Conservation (phyloP, 1,139 yeast species). For the Protomyces arabidopsidicola region DNA sequence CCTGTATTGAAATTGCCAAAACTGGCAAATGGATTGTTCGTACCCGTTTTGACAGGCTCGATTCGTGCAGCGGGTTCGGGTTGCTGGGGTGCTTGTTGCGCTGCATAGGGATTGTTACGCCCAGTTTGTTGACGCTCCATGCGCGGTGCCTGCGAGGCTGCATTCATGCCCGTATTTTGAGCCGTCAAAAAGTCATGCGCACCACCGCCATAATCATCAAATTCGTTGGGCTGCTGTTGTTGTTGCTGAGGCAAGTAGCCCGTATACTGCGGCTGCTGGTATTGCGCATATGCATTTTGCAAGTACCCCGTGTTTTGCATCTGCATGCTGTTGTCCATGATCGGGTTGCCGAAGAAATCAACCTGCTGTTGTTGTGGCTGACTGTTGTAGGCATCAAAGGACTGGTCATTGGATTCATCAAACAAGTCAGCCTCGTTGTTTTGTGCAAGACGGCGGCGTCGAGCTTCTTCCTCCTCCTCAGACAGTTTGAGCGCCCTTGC, state of each 20-base stretch:
- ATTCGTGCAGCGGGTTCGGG: constrained; percentile 38
- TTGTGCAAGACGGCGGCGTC: constrained; percentile 33
- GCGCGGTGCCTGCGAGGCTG: constrained; percentile 39
- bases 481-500: constrained; percentile 77
- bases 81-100: constrained; percentile 42
- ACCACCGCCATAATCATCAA: constrained; percentile 35
- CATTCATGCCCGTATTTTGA: constrained; percentile 36
- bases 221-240: constrained; percentile 38
- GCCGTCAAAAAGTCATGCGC: constrained; percentile 32
- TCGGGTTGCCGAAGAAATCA: constrained; percentile 79
- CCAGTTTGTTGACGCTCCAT: constrained; percentile 68
- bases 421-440: constrained; percentile 39
- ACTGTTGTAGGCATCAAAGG: constrained; percentile 37
- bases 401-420: constrained; percentile 39
- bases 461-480: constrained; percentile 70
- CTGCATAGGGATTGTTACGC: constrained; percentile 85
- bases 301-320: constrained; percentile 46
- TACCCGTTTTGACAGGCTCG: constrained; percentile 69
- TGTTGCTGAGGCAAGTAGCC: constrained; percentile 40
- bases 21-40: constrained; percentile 85
- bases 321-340: constrained; percentile 40
- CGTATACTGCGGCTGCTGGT: constrained; percentile 32
- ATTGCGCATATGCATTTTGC: constrained; percentile 43
- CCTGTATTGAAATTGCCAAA: constrained; percentile 25
- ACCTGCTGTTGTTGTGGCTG: constrained; percentile 36